Evolutionary conservation across 2,329 filamentous ascomycete species (phyloP).

Genomic region (Neoscytalidium dimidiatum): DNA sequence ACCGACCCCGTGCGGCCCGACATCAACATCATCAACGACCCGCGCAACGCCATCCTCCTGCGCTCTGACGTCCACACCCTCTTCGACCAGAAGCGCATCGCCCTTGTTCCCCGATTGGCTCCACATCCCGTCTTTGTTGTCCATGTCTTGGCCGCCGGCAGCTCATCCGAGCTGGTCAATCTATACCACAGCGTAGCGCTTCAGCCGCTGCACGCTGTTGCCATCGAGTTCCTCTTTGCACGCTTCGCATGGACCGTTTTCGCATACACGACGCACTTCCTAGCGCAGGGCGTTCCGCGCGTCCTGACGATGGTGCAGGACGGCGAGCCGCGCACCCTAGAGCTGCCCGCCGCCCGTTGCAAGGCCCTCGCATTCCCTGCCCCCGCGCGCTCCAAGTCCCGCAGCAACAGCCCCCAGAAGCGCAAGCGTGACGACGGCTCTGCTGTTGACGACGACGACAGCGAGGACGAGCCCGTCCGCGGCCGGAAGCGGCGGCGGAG

Average conservation of each 20-base stretch:
- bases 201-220: slow-evolving; percentile 25
- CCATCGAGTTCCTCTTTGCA: slow-evolving; percentile 23
- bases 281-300: slow-evolving; percentile 18
- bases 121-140: slow-evolving; percentile 17
- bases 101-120: slow-evolving; percentile 23
- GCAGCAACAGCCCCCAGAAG: background rate
- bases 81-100: slow-evolving; percentile 25
- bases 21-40: slow-evolving; percentile 21
- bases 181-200: slow-evolving; percentile 25
- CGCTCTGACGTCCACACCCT: slow-evolving; percentile 26
- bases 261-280: slow-evolving; percentile 20
- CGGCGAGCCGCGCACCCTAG: background rate
- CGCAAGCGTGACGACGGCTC: background rate
- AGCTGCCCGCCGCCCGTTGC: slow-evolving; percentile 9
- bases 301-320: background rate
- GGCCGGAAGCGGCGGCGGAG: slow-evolving; percentile 14
- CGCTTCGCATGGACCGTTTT: slow-evolving; percentile 27
- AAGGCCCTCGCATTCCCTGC: background rate
- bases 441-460: background rate
- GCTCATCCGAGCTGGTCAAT: slow-evolving; percentile 20
- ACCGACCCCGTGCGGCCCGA: slow-evolving; percentile 16
- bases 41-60: slow-evolving; percentile 25
- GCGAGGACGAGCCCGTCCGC: background rate
- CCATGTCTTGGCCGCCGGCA: slow-evolving; percentile 20
- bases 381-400: background rate